Evolutionary conservation across 1,139 yeast species (phyloP), one percentile per base, ranked within the genome.

Genomic region (Kodamaea alishanica): DNA sequence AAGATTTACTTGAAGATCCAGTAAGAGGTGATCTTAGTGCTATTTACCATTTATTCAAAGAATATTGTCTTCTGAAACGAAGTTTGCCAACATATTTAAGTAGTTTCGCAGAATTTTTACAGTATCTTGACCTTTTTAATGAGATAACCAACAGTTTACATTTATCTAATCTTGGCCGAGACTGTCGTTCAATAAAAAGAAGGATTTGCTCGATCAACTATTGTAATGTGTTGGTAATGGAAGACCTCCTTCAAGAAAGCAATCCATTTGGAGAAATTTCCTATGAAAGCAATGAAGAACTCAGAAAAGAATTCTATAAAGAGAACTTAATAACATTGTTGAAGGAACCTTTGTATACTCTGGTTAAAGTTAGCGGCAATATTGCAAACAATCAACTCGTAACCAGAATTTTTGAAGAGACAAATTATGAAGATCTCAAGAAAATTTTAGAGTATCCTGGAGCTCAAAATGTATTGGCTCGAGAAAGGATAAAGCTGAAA

Each of bases 401-500:
- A 3, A 15, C 3, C 20, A 15, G 20, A 3, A 15, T 15, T 15
- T 15, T 15, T 15, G 20, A 15, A 4, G 20, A 15, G 20, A 15
- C 20, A 15, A 15, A 15, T 15, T 15, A 15, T 15, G 4, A 15
- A 15, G 20, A 15, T 15, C 20, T 15, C 20, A 15, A 15, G 20
- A 15, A 15, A 15, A 3, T 15, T 15, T 15, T 15, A 15, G 20
- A 15, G 3, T 15, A 15, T 15, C 20, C 20, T 15, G 20, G 70
- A 1, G 67, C 75, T 0, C 57, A 60, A 28, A 56, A 55, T 9
- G 41, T 46, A 4, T 55, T 81, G 27, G 65, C 72, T 2, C 64
- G 61, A 34, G 75, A 75, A 41, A 63, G 75, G 35, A 67, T 73
- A 0, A 52, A 55, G 30, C 39, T 61, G 12, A 66, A 65, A 24